Evolutionary conservation across 192 early-diverging fungal species (phyloP), one percentile per base, ranked within the genome.

Genomic region (Umbelopsis sp.): DNA sequence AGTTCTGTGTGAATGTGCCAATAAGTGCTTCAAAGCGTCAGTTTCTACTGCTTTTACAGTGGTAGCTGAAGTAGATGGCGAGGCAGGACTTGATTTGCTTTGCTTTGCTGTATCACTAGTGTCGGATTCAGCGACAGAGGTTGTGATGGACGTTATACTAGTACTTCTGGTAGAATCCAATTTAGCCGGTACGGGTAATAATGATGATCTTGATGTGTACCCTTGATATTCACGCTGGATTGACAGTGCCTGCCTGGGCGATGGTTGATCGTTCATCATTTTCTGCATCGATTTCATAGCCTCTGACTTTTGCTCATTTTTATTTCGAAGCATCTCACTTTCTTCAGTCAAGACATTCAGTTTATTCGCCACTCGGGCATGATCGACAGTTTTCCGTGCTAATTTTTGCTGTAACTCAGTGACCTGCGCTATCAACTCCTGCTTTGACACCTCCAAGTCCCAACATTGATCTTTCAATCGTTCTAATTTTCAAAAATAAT

Each of bases 1-100:
- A 65, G 83, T 85, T 8, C 77, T 76, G 25, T 89, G 83, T 14
- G 82, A 77, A 52, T 78, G 56, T 26, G 76, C 77, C 7, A 80
- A 47, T 4, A 71, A 76, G 1, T 52, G 51, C n/a, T 70, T 68
- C 26, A 80, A 62, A 3, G 49, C 66, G 29, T 70, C 74, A 25
- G 70, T 45, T 66, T 80, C 79, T n/a, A 74, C 22, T 0, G 43
- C 68, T 7, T 16, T 69, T 17, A 17, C 47, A 9, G 45, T 9
- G 9, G 66, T 17, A 14, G 47, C 29, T 7, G 47, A 22, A 1
- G 51, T 21, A 7, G 38, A 20, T 2, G 20, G 24, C 14, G 22
- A 4, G 3, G 41, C 4, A 2, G 5, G 20, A 43, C 43, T 65
- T 22, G 16, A 12, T 56, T 56, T 70, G 69, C 8, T 26, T 1